Conservation (phyloP, 176 grass and related monocot species). For the Phragmites australis region DNA sequence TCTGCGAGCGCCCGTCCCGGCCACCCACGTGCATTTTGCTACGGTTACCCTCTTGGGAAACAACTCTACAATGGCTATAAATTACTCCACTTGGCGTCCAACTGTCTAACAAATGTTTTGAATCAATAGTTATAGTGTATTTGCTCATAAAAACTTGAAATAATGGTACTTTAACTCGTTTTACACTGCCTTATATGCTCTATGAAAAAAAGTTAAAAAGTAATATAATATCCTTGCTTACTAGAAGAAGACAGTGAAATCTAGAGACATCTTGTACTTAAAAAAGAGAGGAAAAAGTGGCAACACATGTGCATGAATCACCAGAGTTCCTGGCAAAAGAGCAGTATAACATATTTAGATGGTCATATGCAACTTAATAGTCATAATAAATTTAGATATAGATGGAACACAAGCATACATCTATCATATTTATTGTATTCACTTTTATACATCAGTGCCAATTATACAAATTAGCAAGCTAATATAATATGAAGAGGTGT, state of each 20-base stretch:
- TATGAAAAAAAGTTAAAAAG: not conserved
- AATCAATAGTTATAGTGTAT: no score
- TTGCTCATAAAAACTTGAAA: no score
- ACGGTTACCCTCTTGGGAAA: not conserved
- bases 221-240: not conserved
- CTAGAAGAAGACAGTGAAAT: not conserved
- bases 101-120: no score
- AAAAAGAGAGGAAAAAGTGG: not conserved
- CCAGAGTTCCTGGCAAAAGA: not conserved
- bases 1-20: not conserved
- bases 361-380: not conserved
- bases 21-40: not conserved
- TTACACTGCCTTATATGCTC: no score
- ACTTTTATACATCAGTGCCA: not conserved
- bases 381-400: not conserved
- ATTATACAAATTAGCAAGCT: not conserved
- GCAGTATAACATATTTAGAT: not conserved
- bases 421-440: not conserved
- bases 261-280: not conserved
- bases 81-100: no score
- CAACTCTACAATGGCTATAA: not conserved
- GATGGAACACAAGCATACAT: not conserved
- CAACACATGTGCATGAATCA: not conserved
- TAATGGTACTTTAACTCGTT: no score
- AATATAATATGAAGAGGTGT: not conserved